Conservation (phyloP, 2,329 filamentous ascomycete genomes). For the Paecilomyces variotii region DNA sequence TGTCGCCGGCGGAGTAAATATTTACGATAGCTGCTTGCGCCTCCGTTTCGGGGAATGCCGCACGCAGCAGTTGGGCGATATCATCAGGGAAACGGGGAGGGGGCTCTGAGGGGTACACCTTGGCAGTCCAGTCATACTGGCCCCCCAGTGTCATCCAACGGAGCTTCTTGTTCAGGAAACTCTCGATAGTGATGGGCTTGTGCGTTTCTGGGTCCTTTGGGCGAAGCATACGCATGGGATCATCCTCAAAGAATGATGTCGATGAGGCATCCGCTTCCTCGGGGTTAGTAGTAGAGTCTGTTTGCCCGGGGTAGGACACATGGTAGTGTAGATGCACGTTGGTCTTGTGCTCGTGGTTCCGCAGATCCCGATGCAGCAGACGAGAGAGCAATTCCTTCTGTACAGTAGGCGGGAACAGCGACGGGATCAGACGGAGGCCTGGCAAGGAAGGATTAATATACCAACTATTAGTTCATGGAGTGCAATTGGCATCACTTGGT, state of each 20-base stretch:
- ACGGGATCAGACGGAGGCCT: constrained; percentile 75
- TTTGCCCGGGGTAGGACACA: constrained; percentile 50
- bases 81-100: constrained; percentile 70
- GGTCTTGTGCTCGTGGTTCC: constrained; percentile 66
- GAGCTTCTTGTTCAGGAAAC: constrained; percentile 69
- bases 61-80: constrained; percentile 58
- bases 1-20: constrained; percentile 83
- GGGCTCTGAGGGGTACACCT: constrained; percentile 62
- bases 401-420: constrained; percentile 59
- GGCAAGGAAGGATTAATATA: constrained; percentile 11
- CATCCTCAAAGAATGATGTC: constrained; percentile 49
- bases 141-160: constrained; percentile 93
- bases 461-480: not conserved
- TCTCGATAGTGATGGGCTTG: constrained; percentile 60
- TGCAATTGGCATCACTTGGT: no score
- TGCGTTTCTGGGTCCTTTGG: constrained; percentile 70
- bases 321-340: constrained; percentile 83
- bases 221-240: constrained; percentile 20
- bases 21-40: constrained; percentile 92
- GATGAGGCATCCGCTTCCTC: not conserved
- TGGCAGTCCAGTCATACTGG: constrained; percentile 92
- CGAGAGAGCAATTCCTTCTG: constrained; percentile 64
- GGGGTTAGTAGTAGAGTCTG: not conserved
- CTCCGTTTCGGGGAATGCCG: constrained; percentile 66
- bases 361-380: constrained; percentile 70